Evolutionary conservation across 768 basidiomycete genomes (phyloP).

Genomic region (Fistulinella prunicolor): DNA sequence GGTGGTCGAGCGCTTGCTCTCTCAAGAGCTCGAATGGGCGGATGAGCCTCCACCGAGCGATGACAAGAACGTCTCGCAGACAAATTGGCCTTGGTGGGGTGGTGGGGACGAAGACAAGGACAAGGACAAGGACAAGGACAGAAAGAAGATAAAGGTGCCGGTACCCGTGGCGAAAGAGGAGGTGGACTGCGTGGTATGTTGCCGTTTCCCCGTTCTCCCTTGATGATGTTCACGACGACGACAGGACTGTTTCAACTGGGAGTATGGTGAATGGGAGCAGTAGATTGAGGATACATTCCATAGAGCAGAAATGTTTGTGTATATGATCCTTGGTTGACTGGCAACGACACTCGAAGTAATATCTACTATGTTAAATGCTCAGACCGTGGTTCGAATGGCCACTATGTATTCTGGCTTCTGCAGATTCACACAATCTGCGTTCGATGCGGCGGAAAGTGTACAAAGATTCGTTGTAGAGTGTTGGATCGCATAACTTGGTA

Average conservation of each 20-base stretch:
- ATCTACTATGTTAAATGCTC: no score
- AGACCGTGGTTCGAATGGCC: no score
- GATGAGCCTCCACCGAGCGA: conserved; percentile 19
- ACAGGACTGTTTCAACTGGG: conserved; percentile 78
- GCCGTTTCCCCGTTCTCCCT: not conserved
- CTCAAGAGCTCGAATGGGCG: conserved; percentile 52
- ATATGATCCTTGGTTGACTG: no score
- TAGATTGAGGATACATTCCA: no score
- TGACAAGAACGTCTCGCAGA: not conserved
- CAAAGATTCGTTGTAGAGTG: no score
- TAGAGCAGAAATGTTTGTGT: no score
- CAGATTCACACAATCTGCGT: no score
- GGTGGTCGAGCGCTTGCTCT: conserved; percentile 64
- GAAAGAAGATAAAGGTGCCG: conserved; percentile 25
- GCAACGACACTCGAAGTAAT: no score
- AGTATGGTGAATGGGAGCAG: conserved; percentile 46
- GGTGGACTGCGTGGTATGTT: conserved; percentile 62
- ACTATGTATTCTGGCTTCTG: no score
- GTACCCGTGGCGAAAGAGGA: conserved; percentile 53
- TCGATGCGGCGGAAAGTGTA: no score
- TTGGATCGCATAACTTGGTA: no score
- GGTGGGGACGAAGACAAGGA: conserved; percentile 32
- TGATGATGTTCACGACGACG: not conserved
- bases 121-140: conserved; percentile 25
- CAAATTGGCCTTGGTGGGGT: conserved; percentile 29